These are phyloP conservation scores for Dendrocalamus sinicus DNA, from an alignment of 176 grass and related monocot genomes.

Conservation along the genomic window DNA sequence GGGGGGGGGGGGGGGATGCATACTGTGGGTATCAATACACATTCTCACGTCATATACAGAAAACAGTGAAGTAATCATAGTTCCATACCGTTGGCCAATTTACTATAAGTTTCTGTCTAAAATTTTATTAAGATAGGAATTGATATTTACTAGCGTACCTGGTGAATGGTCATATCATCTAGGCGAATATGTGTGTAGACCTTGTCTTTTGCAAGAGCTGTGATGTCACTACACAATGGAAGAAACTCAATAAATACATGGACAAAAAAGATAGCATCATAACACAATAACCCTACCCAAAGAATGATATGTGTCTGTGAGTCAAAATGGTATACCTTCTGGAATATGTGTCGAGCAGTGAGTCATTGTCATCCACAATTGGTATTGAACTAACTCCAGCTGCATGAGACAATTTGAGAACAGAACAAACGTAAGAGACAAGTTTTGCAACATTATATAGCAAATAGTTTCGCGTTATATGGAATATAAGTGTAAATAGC, in stretches of 20 bases:
- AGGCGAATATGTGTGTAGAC: constrained; percentile 86
- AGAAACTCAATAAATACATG: constrained; percentile 20
- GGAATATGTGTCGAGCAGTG: constrained; percentile 90
- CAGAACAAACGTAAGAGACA: constrained; percentile 17
- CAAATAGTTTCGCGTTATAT: background rate
- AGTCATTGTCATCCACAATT: constrained; percentile 94
- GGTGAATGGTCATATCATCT: constrained; percentile 93
- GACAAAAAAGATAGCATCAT: background rate
- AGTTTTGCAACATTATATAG: background rate
- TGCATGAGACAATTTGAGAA: constrained; percentile 50
- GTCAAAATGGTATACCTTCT: constrained; percentile 66
- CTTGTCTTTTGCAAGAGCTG: constrained; percentile 97
- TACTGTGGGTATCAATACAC: background rate
- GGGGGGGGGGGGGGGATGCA: background rate
- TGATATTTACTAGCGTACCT: constrained; percentile 52
- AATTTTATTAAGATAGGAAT: background rate
- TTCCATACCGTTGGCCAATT: background rate
- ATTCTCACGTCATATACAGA: background rate
- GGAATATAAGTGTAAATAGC: constrained; percentile 1
- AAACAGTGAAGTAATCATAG: background rate
- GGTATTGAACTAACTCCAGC: constrained; percentile 94
- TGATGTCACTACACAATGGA: constrained; percentile 87
- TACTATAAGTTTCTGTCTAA: background rate
- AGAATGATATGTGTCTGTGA: background rate
- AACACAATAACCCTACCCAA: background rate